Percentiles rank a stretch among this genome's conserved stretches.
Evolutionary conservation across 768 basidiomycete species (phyloP).

Genomic region (Leccinum longicurvipes): DNA sequence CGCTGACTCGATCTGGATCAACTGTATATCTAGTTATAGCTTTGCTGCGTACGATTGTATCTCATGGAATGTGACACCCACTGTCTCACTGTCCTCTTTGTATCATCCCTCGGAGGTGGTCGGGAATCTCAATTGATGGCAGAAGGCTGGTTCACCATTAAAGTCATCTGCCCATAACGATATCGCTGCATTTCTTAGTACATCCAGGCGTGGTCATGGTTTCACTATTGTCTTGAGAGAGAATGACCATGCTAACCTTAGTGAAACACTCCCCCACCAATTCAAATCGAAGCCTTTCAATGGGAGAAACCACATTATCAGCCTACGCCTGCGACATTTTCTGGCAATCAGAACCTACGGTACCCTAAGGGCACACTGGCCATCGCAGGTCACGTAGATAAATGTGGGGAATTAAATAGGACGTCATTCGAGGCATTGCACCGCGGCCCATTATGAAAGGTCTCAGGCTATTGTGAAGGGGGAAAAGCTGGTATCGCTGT

Average conservation of each 20-base stretch:
- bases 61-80: not conserved
- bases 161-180: too few relatives aligned
- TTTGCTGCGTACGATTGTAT: not conserved
- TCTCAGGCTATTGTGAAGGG: not conserved
- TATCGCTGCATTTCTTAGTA: not conserved
- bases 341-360: too few relatives aligned
- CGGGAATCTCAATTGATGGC: not conserved
- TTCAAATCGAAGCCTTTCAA: not conserved
- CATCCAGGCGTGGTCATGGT: not conserved
- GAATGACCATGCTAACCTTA: not conserved
- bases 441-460: not conserved
- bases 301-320: too few relatives aligned
- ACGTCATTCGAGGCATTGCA: not conserved
- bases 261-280: not conserved
- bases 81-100: too few relatives aligned
- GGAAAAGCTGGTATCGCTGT: slow-evolving; percentile 17
- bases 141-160: not conserved
- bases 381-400: too few relatives aligned
- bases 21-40: not conserved
- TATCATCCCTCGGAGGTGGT: not conserved
- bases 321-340: too few relatives aligned
- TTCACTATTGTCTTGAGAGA: slow-evolving; percentile 7
- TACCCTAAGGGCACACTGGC: too few relatives aligned
- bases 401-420: too few relatives aligned
- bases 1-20: not conserved